A percentile compares a stretch with the other conserved stretches of the same genome.
Conservation (phyloP, 1,284 basidiomycete species). For the Pseudozyma sp. region DNA sequence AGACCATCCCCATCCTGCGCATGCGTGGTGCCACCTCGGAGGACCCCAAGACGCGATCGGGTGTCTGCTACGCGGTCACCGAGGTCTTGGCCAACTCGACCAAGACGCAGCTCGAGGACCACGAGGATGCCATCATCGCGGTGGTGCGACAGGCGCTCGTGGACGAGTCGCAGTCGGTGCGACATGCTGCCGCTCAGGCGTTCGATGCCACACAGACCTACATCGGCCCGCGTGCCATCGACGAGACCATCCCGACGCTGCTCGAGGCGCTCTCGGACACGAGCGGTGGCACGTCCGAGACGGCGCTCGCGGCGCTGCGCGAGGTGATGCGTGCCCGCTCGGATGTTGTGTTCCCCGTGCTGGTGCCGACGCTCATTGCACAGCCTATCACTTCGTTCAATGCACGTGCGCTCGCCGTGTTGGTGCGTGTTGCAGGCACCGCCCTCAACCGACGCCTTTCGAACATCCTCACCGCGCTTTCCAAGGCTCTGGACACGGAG, state of each 20-base stretch:
- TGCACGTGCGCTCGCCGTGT: slow-evolving; percentile 86
- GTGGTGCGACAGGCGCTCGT: slow-evolving; percentile 82
- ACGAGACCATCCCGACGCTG: slow-evolving; percentile 94
- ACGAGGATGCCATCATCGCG: slow-evolving; percentile 89
- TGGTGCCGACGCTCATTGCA: slow-evolving; percentile 91
- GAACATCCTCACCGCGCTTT: slow-evolving; percentile 61
- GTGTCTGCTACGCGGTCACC: slow-evolving; percentile 86
- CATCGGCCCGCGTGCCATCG: slow-evolving; percentile 89
- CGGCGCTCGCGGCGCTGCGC: slow-evolving; percentile 87
- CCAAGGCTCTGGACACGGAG: slow-evolving; percentile 58
- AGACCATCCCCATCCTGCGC: slow-evolving; percentile 83
- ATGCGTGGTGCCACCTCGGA: slow-evolving; percentile 75
- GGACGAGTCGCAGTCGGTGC: slow-evolving; percentile 87
- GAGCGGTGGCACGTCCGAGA: slow-evolving; percentile 81
- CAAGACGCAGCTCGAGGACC: slow-evolving; percentile 84
- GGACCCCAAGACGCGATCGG: slow-evolving; percentile 82
- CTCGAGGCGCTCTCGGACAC: slow-evolving; percentile 80
- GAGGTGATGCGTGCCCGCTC: slow-evolving; percentile 76
- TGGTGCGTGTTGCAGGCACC: slow-evolving; percentile 91
- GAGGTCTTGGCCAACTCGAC: slow-evolving; percentile 91
- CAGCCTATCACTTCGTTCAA: slow-evolving; percentile 95
- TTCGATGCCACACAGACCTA: slow-evolving; percentile 94
- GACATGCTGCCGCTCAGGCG: slow-evolving; percentile 88
- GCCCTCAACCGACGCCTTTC: slow-evolving; percentile 76
- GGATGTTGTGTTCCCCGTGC: slow-evolving; percentile 92